Base-by-base conservation (phyloP, 225 moss, liverwort and hornwort species). In the Thuidium tamariscinum region DNA sequence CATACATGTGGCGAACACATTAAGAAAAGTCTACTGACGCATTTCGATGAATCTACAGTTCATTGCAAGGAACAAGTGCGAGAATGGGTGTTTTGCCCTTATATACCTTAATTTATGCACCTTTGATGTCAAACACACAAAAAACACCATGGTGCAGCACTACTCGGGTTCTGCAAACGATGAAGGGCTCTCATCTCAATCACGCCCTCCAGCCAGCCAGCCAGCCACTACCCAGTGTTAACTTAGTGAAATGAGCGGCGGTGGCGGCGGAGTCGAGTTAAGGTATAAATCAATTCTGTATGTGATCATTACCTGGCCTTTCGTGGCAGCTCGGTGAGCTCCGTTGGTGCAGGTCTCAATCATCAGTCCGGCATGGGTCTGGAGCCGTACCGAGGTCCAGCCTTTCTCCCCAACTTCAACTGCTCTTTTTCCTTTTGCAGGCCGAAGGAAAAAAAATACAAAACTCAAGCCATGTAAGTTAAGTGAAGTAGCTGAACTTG, bases 361-460 rank as follows among this genome's bases (percentile, higher is more conserved):
- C 89, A 89, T 87, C 89, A 89, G 83, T 83, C 39, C 66, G 86
- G 74, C 72, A 79, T 86, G 77, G 61, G 78, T 71, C 77, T 62
- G 23, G 39, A 34, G 26, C 22, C 3, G 73, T 85, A 81, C 74
- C 1, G 67, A 2, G 62, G 42, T 36, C 1, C 75, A 81, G 42
- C 85, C 59, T 85, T 68, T 52, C 81, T 61, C n/a, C n/a, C 9
- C 22, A 20, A 12, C 73, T 32, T 30, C 22, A 1, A 12, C 74
- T 51, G 49, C 21, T n/a, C 14, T 54, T 54, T 75, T 21, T n/a
- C 11, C 49, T 49, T 73, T 48, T 18, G 73, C 49, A 49, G 73
- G n/a, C n/a, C n/a, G n/a, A n/a, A n/a, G n/a, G n/a, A n/a, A n/a
- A n/a, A n/a, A n/a, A n/a, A 20, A 32, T 11, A 73, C 32, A 32